Conservation (phyloP, 768 basidiomycete species). For the Boletellus emodensis region DNA sequence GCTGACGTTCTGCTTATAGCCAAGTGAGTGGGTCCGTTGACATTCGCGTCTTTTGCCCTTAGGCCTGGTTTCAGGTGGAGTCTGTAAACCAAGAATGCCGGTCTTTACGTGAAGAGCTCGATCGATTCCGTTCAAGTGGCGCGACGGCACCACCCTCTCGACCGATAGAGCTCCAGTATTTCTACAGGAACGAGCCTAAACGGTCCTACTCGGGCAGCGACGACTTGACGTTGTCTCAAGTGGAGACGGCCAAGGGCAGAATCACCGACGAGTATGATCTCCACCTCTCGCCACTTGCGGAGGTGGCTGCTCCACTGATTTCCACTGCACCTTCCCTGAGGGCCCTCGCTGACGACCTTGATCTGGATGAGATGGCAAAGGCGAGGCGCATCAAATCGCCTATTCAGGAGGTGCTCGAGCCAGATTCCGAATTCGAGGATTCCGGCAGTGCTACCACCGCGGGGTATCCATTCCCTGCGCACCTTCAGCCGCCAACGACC, state of each 20-base stretch:
- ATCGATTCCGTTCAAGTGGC: constrained; percentile 19
- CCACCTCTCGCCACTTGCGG: constrained; percentile 30
- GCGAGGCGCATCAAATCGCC: constrained; percentile 15
- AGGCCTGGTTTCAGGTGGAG: constrained; percentile 18
- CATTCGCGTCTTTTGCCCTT: constrained; percentile 1
- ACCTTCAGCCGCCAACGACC: constrained; percentile 21
- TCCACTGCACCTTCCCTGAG: constrained; percentile 28
- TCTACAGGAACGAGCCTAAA: constrained; percentile 22
- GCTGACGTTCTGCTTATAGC: constrained; percentile 27
- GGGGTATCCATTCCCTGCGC: constrained; percentile 24
- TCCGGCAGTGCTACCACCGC: background rate
- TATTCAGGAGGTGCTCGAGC: constrained; percentile 22
- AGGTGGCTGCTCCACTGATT: constrained; percentile 22
- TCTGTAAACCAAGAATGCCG: constrained; percentile 24
- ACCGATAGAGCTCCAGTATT: constrained; percentile 20
- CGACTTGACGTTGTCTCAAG: constrained; percentile 11
- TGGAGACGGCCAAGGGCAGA: constrained; percentile 21
- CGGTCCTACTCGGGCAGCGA: constrained; percentile 14
- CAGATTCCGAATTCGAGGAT: constrained; percentile 26
- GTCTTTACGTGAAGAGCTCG: constrained; percentile 26
- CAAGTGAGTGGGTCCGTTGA: constrained; percentile 29
- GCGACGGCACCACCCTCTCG: constrained; percentile 10
- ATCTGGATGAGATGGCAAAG: constrained; percentile 26
- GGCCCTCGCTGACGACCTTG: constrained; percentile 29
- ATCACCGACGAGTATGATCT: constrained; percentile 26